Percentiles rank a stretch among this genome's conserved stretches.
Conservation (phyloP, 176 grass and related monocot genomes). For the Ensete ventricosum region DNA sequence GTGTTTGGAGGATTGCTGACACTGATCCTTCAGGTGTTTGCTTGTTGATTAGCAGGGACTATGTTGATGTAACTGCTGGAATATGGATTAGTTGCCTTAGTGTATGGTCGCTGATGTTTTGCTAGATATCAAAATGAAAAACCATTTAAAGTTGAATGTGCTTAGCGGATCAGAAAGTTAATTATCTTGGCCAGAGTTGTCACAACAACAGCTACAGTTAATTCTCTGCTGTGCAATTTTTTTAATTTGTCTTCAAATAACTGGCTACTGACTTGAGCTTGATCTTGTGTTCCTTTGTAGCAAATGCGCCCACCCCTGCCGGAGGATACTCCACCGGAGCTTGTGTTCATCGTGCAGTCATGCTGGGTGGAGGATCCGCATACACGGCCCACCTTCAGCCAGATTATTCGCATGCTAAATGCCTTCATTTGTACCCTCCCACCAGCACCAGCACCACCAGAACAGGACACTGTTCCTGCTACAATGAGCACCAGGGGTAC, state of each 20-base stretch:
- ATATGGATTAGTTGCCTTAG: too few relatives aligned
- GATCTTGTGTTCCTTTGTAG: conserved; percentile 25
- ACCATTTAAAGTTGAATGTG: too few relatives aligned
- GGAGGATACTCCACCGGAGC: conserved; percentile 58
- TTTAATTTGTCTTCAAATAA: not conserved
- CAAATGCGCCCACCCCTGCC: conserved; percentile 79
- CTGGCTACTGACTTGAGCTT: conserved; percentile 9
- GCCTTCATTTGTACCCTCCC: conserved; percentile 61
- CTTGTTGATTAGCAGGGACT: too few relatives aligned
- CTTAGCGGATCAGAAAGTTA: too few relatives aligned
- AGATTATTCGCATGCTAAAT: conserved; percentile 92
- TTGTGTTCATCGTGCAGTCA: conserved; percentile 72
- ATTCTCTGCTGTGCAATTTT: not conserved
- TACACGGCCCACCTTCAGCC: conserved; percentile 73
- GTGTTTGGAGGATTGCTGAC: too few relatives aligned
- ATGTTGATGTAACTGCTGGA: too few relatives aligned
- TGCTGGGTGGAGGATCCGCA: conserved; percentile 93
- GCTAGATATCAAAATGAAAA: too few relatives aligned
- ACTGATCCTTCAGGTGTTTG: too few relatives aligned
- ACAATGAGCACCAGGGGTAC: conserved; percentile 41
- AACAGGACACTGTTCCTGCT: conserved; percentile 26
- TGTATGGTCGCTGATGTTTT: too few relatives aligned
- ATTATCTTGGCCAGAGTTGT: too few relatives aligned
- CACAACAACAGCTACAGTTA: too few relatives aligned
- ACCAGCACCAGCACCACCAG: conserved; percentile 14